Evolutionary conservation across 2,329 filamentous ascomycete species (phyloP), one percentile per base, ranked within the genome.

Genomic region (Penicillium sp.): DNA sequence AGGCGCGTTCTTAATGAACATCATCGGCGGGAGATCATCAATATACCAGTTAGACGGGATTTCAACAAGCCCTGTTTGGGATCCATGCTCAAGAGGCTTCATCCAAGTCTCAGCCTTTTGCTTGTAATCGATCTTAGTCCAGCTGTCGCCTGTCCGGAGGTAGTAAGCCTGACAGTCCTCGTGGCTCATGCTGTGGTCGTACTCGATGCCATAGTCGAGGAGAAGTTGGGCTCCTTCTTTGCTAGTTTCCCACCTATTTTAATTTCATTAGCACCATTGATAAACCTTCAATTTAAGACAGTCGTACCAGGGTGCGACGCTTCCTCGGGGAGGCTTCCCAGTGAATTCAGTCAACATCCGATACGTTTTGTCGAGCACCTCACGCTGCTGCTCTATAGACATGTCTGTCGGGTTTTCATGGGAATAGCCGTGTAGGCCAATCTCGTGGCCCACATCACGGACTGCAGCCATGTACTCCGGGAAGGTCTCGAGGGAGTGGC

Each of bases 291-390:
- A 14, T 32, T 4, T 2, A 13, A 49, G 11, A 22, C 2, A 20
- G 42, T n/a, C 6, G 14, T 60, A 65, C 81, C 84, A 92, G 0
- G 89, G 89, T 0, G 88, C 89, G 0, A 91, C 88, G 43, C 82
- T 87, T 1, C 89, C 89, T 1, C 87, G 77, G 0, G 89, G 89
- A 0, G 88, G 87, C 72, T 91, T 91, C 6, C 88, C 85, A 50
- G 82, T 82, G 69, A 93, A 92, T 0, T 89, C 85, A 0, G 86
- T 90, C 44, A 92, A 78, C 74, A 91, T 79, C n/a, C 81, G 81
- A 71, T 86, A 90, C 3, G 88, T 89, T 74, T 92, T 90, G 67
- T 90, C 88, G 16, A 93, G 80, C 5, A 92, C 85, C 59, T 89
- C 87, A 5, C 82, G 82, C 71, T 92, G 89, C 73, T 92, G 89